These are phyloP conservation scores for Pseudonitzschia delicatissima DNA, from an alignment of 108 stramenopile species.

Conservation along the genomic window DNA sequence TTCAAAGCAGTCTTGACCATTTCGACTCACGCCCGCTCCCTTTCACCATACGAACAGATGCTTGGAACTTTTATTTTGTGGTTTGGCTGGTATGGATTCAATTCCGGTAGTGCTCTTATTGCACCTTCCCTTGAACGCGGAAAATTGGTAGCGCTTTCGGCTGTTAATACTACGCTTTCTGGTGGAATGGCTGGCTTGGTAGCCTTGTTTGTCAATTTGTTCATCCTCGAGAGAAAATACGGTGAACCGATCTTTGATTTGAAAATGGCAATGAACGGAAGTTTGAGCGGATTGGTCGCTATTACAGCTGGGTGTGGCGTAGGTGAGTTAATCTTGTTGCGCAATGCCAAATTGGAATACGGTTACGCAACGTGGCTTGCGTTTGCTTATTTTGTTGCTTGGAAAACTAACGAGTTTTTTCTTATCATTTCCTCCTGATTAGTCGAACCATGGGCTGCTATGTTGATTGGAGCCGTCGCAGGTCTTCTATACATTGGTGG, in stretches of 20 bases:
- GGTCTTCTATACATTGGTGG: slow-evolving; percentile 78
- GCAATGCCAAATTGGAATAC: no score
- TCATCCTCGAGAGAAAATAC: slow-evolving; percentile 35
- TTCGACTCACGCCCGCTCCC: no score
- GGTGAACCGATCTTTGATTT: slow-evolving; percentile 63
- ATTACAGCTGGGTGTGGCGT: slow-evolving; percentile 88
- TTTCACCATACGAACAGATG: slow-evolving; percentile 37
- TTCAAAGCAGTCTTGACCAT: no score
- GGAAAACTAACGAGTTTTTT: neutral
- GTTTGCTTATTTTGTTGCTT: neutral
- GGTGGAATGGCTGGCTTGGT: slow-evolving; percentile 51
- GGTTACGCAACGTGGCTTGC: no score
- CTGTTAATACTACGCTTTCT: slow-evolving; percentile 85
- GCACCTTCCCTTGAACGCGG: slow-evolving; percentile 36
- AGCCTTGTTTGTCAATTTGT: slow-evolving; percentile 49
- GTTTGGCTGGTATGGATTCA: slow-evolving; percentile 97
- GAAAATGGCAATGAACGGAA: slow-evolving; percentile 53
- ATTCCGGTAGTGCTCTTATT: slow-evolving; percentile 73
- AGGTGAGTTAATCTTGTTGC: slow-evolving; percentile 39
- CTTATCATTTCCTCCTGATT: neutral
- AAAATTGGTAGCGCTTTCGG: slow-evolving; percentile 59
- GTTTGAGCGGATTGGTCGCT: slow-evolving; percentile 72
- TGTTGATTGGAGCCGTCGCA: slow-evolving; percentile 79
- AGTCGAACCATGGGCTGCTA: slow-evolving; percentile 81
- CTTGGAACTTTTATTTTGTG: slow-evolving; percentile 73